phyloP scores from a whole-genome alignment of 2,329 filamentous ascomycete genomes.

The Xylariales sp. region DNA sequence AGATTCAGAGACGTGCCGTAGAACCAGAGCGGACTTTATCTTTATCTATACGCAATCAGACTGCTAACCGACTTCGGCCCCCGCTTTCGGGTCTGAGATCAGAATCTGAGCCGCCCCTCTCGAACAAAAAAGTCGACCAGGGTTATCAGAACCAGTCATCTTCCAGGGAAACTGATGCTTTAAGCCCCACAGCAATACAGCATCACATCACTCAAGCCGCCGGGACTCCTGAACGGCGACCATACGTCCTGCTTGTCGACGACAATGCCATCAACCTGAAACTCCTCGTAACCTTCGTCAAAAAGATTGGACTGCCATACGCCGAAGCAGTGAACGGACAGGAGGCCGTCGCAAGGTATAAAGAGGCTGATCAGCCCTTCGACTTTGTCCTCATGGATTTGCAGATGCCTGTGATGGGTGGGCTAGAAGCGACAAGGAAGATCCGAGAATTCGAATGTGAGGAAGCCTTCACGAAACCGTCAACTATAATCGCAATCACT shows the following conservation, averaged over 20 bases:
- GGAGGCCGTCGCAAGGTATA: conserved; percentile 91
- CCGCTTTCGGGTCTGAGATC: conserved; percentile 15
- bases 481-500: conserved; percentile 40
- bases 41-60: conserved; percentile 11
- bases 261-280: conserved; percentile 98
- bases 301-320: conserved; percentile 90
- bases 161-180: no score
- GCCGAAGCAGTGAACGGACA: conserved; percentile 91
- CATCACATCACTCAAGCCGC: conserved; percentile 7
- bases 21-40: conserved; percentile 11
- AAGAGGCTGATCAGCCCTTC: conserved; percentile 67
- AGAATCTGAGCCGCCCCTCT: no score
- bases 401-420: conserved; percentile 42
- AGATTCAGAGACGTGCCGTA: neutral
- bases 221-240: conserved; percentile 1
- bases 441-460: conserved; percentile 37
- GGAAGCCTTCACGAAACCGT: conserved; percentile 26
- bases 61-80: conserved; percentile 11
- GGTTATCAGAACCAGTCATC: no score
- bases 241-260: conserved; percentile 85
- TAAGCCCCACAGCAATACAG: no score
- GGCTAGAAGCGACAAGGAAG: conserved; percentile 32
- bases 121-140: no score
- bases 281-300: conserved; percentile 91
- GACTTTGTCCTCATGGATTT: conserved; percentile 94